phyloP scores from a whole-genome alignment of 1,284 basidiomycete genomes.

The Pterula multifida region DNA sequence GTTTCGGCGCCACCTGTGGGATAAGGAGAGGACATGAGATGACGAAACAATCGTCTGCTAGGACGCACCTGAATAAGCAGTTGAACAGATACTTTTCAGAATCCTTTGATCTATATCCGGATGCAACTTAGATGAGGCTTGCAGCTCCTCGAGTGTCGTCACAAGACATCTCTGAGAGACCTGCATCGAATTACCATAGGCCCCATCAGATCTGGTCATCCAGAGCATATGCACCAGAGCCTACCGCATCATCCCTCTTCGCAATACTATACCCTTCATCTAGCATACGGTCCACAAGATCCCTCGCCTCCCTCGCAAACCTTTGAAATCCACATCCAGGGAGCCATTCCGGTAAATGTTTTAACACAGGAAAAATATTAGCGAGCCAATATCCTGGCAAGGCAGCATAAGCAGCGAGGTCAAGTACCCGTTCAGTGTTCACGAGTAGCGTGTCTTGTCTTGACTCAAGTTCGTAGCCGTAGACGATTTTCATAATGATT shows the following conservation, averaged over 20 bases:
- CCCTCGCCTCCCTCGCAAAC: slow-evolving; percentile 10
- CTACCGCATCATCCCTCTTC: background rate
- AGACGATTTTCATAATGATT: slow-evolving; percentile 8
- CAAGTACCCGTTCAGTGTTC: slow-evolving; percentile 8
- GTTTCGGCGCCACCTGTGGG: background rate
- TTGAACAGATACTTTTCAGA: background rate
- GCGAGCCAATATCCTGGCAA: slow-evolving; percentile 13
- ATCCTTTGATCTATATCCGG: background rate
- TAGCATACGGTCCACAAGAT: slow-evolving; percentile 6
- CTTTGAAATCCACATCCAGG: slow-evolving; percentile 19
- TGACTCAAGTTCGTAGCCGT: background rate
- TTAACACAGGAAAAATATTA: slow-evolving; percentile 8
- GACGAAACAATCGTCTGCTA: background rate
- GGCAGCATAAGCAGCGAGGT: slow-evolving; percentile 9
- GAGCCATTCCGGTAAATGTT: slow-evolving; percentile 17
- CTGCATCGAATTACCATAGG: background rate
- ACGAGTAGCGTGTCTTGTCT: slow-evolving; percentile 10
- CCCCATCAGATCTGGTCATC: background rate
- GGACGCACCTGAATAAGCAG: background rate
- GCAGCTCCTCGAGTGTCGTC: background rate
- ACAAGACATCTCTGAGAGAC: background rate
- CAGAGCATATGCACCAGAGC: background rate
- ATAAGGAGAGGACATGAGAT: background rate
- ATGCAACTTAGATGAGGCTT: background rate
- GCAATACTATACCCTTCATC: background rate